Percentiles rank a stretch among this genome's conserved stretches.
Conservation (phyloP, 768 basidiomycete genomes). For the Russula compacta region DNA sequence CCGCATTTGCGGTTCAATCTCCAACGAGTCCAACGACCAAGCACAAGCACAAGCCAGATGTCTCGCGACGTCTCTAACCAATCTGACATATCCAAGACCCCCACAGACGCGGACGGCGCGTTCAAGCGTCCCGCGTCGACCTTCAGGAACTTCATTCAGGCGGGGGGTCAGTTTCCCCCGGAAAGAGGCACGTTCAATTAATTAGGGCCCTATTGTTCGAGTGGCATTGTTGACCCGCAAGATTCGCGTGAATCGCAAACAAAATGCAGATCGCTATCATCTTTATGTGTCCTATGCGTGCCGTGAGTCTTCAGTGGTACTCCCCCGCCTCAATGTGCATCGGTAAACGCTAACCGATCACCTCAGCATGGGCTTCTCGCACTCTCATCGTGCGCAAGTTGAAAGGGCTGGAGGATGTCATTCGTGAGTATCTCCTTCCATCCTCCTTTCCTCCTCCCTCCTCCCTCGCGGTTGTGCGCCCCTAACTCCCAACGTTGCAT, state of each 20-base stretch:
- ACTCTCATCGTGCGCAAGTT: conserved; percentile 82
- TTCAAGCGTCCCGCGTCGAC: conserved; percentile 49
- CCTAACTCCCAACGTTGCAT: background rate
- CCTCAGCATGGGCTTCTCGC: conserved; percentile 84
- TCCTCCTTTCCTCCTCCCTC: background rate
- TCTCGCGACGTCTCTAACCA: conserved; percentile 29
- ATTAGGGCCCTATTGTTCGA: too few species aligned
- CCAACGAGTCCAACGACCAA: background rate
- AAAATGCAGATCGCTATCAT: conserved; percentile 72
- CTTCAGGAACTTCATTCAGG: conserved; percentile 48
- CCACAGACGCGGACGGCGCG: conserved; percentile 49
- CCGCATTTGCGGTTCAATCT: background rate
- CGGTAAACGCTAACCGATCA: background rate
- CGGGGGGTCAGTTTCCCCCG: conserved; percentile 55
- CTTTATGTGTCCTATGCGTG: conserved; percentile 86
- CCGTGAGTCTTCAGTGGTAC: conserved; percentile 43
- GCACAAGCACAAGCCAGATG: background rate
- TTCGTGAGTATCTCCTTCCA: conserved; percentile 43
- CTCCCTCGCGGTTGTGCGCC: too few species aligned
- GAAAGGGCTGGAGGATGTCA: conserved; percentile 81
- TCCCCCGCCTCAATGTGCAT: background rate
- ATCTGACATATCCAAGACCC: conserved; percentile 47
- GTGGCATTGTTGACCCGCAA: too few species aligned
- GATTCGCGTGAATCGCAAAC: too few species aligned
- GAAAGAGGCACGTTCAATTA: conserved; percentile 53